phyloP scores from a whole-genome alignment of 208 protist species.

The Wallacemonas collosoma region DNA sequence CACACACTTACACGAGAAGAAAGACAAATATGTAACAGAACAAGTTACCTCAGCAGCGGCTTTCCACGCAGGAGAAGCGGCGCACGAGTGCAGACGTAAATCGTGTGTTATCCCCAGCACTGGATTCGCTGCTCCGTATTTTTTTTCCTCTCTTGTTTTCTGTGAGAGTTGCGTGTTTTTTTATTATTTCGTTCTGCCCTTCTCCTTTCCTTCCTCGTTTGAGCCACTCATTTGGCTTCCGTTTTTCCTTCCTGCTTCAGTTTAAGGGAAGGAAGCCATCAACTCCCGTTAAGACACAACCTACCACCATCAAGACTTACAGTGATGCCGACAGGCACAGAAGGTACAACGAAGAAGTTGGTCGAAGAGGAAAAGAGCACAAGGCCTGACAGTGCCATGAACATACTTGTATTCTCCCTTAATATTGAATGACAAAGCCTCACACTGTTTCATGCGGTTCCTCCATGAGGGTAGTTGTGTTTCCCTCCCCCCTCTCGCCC shows the following conservation, averaged over 20 bases:
- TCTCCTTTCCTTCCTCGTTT: not conserved
- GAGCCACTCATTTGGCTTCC: not conserved
- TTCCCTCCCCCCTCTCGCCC: too few species aligned
- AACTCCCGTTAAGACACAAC: not conserved
- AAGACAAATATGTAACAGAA: not conserved
- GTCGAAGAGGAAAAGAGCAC: too few species aligned
- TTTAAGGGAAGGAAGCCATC: not conserved
- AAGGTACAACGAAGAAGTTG: not conserved
- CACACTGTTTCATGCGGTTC: too few species aligned
- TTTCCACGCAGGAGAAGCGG: too few species aligned
- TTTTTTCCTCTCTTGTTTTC: not conserved
- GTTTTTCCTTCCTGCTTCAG: not conserved
- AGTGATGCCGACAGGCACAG: not conserved
- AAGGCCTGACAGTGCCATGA: too few species aligned
- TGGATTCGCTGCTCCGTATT: too few species aligned
- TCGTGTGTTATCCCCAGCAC: too few species aligned
- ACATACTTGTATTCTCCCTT: too few species aligned
- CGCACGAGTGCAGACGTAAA: too few species aligned
- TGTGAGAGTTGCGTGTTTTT: not conserved
- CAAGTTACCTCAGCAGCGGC: too few species aligned
- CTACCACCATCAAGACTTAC: not conserved
- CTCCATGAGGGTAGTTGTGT: too few species aligned
- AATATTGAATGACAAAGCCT: too few species aligned
- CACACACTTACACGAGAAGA: constrained; percentile 18
- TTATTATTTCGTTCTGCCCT: not conserved